Evolutionary conservation across 768 basidiomycete genomes (phyloP), one percentile per base, ranked within the genome.

Genomic region (Daedaleopsis sinensis): DNA sequence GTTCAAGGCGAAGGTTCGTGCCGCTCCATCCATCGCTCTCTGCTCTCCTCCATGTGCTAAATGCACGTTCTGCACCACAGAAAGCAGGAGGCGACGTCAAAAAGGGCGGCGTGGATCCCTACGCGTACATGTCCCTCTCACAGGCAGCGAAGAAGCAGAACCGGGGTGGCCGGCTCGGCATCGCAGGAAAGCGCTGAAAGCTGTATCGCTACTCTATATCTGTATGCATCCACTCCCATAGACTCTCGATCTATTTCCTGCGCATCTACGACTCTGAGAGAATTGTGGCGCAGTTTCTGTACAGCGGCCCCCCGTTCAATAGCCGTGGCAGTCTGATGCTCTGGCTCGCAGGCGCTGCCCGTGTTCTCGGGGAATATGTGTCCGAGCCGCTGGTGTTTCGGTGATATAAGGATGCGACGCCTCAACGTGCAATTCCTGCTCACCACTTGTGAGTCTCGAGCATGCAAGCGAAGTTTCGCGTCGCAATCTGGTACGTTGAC

Each of bases 11-110:
- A 98, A 95, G 87, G 96, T 94, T 66, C 58, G 86, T 74, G 9
- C 11, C 39, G 32, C 23, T n/a, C 39, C 13, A 9, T 24, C 11
- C 47, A 11, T 49, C 23, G 23, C 62, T 21, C 44, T 7, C 48
- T 43, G 57, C 61, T 18, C 19, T 15, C n/a, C n/a, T n/a, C n/a
- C n/a, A n/a, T n/a, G n/a, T 12, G 57, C 42, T 21, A 11, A 52
- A 35, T 38, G 50, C 15, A 21, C 55, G 55, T 36, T 63, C 24
- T 24, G 32, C 36, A 68, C 42, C 64, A 55, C 74, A 98, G 96
- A 92, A 88, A 78, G 97, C 96, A 23, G 93, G 92, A 36, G 97
- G 97, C 9, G 97, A 98, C 72, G 80, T 97, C 73, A 96, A 94
- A 76, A 91, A 86, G 72, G 84, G 85, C 44, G 89, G 90, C 16